Evolutionary conservation across 164 flowering plant species (phyloP), one percentile per base, ranked within the genome.

Genomic region (Vitis rotundifolia): DNA sequence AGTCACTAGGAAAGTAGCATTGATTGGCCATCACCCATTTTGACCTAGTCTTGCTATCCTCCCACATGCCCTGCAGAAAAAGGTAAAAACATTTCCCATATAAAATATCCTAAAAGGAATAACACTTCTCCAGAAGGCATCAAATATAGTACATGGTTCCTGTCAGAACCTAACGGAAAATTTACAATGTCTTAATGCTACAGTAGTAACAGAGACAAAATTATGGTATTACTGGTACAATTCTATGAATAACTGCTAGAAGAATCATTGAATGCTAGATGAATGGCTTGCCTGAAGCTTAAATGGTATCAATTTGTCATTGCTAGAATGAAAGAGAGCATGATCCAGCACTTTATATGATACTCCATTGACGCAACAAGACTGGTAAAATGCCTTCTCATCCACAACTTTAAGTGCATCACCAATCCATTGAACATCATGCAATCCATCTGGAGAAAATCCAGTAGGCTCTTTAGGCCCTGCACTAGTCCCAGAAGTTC

Each of bases 1-100:
- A 80, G 76, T 89, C 94, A 71, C 61, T 67, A 59, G 93, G 92
- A 76, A 88, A 83, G 83, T 85, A 91, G 74, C 88, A 91, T 73
- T 68, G 76, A 52, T 65, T 85, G 47, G 85, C 80, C 59, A 47
- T 64, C 59, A 88, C 88, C 92, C 92, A 89, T 79, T 84, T 91
- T 50, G 73, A 75, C 69, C 84, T 79, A 69, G 86, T 86, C 68
- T 75, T 77, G 28, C 68, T 76, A 74, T 91, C 97, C 75, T 93
- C 94, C 97, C 95, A 91, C 86, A 93, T 81, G 50, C 83, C 87
- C 98, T 91, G 87, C 71, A 84, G 29, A 16, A 68, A 75, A 77
- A 66, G 56, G 14, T n/a, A 15, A 63, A 53, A 22, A 26, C 14
- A 16, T 16, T 31, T 29, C 49, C 61, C 64, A 64, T 48, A 51